These are phyloP conservation scores for Mortierella sp. DNA, from an alignment of 371 early-diverging fungal species.

Conservation along the genomic window DNA sequence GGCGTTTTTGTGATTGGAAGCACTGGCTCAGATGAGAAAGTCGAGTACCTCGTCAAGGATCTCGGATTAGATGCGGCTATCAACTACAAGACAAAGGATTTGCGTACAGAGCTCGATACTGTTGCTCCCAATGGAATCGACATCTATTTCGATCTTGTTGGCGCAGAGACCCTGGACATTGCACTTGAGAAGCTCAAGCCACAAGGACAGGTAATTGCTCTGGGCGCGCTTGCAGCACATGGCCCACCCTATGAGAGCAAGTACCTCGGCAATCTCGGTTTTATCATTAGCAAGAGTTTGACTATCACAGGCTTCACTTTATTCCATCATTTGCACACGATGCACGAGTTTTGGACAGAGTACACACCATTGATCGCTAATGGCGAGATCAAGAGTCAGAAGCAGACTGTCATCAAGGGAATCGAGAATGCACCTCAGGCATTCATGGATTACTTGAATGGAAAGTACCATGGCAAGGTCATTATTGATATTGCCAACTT, in stretches of 20 bases:
- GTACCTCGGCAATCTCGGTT: slow-evolving; percentile 6
- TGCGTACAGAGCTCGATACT: slow-evolving; percentile 58
- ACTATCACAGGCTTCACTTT: slow-evolving; percentile 17
- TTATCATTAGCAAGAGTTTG: slow-evolving; percentile 10
- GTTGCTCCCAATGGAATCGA: slow-evolving; percentile 74
- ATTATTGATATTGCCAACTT: slow-evolving; percentile 13
- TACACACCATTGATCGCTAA: slow-evolving; percentile 13
- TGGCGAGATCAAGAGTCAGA: slow-evolving; percentile 23
- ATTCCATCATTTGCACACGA: slow-evolving; percentile 23
- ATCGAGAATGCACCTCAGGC: slow-evolving; percentile 14
- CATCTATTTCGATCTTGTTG: slow-evolving; percentile 73
- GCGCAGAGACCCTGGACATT: slow-evolving; percentile 73
- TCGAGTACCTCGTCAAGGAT: slow-evolving; percentile 70
- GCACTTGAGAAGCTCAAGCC: slow-evolving; percentile 55
- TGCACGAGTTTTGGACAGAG: slow-evolving; percentile 25
- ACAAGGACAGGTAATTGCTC: slow-evolving; percentile 12
- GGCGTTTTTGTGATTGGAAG: slow-evolving; percentile 84
- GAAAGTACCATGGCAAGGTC: slow-evolving; percentile 38
- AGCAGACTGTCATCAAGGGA: slow-evolving; percentile 9
- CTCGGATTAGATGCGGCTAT: slow-evolving; percentile 81
- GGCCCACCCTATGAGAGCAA: slow-evolving; percentile 11
- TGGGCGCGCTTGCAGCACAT: slow-evolving; percentile 1
- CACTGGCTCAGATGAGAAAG: slow-evolving; percentile 86
- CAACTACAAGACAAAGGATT: slow-evolving; percentile 84
- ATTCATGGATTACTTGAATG: slow-evolving; percentile 22